Evolutionary conservation across 805 yeast genomes (phyloP).

Genomic region (Cyberlindnera nakhonratchasimensis): DNA sequence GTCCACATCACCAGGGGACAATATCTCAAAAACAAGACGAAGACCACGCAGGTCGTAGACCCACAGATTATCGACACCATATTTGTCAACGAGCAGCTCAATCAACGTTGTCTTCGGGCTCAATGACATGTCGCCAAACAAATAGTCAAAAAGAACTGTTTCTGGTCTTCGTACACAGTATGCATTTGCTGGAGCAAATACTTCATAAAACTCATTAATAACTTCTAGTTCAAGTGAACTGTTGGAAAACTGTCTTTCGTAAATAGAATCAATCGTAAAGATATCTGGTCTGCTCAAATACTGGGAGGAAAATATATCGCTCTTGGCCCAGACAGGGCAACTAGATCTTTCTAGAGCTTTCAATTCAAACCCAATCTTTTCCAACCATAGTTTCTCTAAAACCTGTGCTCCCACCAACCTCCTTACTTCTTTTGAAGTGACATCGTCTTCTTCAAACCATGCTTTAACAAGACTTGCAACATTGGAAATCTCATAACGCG

Average conservation of each 20-base stretch:
- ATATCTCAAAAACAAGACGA: conserved; percentile 41
- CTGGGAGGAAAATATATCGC: conserved; percentile 10
- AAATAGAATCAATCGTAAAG: conserved; percentile 21
- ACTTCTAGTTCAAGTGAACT: conserved; percentile 12
- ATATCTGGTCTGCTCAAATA: conserved; percentile 5
- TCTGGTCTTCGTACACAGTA: conserved; percentile 17
- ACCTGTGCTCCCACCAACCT: neutral
- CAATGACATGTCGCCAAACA: conserved; percentile 13
- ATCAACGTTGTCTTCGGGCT: neutral
- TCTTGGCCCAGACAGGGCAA: neutral
- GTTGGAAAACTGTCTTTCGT: conserved; percentile 11
- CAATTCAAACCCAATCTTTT: conserved; percentile 3
- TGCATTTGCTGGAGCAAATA: conserved; percentile 5
- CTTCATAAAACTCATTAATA: conserved; percentile 12
- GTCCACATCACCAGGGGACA: conserved; percentile 41
- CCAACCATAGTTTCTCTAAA: conserved; percentile 4
- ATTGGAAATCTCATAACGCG: conserved; percentile 2
- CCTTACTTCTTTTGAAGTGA: neutral
- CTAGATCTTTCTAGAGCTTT: neutral
- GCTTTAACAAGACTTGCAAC: conserved; percentile 10
- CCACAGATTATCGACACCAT: conserved; percentile 12
- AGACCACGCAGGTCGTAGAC: conserved; percentile 35
- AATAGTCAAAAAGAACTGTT: conserved; percentile 11
- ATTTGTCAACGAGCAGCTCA: neutral
- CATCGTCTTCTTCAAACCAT: conserved; percentile 6